Evolutionary conservation across 345 rosid genomes (phyloP), one percentile per base, ranked within the genome.

Genomic region (Bruguiera parviflora): DNA sequence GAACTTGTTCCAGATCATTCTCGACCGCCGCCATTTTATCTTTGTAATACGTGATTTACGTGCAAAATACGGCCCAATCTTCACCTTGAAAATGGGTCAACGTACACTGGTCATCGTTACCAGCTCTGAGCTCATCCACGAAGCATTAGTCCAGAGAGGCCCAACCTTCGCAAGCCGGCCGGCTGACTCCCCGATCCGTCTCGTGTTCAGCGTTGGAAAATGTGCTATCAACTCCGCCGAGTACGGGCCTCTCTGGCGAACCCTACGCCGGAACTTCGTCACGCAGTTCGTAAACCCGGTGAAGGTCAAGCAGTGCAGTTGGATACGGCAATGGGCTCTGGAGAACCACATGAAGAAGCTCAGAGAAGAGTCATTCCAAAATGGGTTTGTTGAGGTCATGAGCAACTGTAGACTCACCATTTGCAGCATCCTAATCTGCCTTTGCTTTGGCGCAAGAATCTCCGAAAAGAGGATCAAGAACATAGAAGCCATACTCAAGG

Each of bases 71-170:
- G 80, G 80, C 37, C 76, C 76, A 20, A 76, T 76, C 52, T 76
- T 76, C 65, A 76, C 80, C 72, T 55, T 76, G 75, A 59, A 76
- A 63, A 76, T 76, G 80, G 80, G 80, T 5, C 80, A 76, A 39
- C 75, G 80, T 6, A 76, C 80, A 47, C 53, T 76, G 6, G 65
- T 76, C 20, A 71, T 76, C 1, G 73, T 76, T 65, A 71, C 75
- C 2, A 71, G 75, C 65, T 67, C 80, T 5, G 72, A 66, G 28
- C 72, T 76, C 32, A 76, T 76, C 49, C 80, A 71, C 28, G 76
- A 76, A 67, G 80, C 80, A 19, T 47, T 76, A 32, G 80, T 76
- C 56, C 64, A 67, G 24, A 31, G 69, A 22, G 80, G 80, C 11
- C 61, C 75, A 8, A 51, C 65, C 4, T 76, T 76, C 65, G 80